These are phyloP conservation scores for Cornus controversa DNA, from an alignment of 148 eudicot species.

Conservation along the genomic window DNA sequence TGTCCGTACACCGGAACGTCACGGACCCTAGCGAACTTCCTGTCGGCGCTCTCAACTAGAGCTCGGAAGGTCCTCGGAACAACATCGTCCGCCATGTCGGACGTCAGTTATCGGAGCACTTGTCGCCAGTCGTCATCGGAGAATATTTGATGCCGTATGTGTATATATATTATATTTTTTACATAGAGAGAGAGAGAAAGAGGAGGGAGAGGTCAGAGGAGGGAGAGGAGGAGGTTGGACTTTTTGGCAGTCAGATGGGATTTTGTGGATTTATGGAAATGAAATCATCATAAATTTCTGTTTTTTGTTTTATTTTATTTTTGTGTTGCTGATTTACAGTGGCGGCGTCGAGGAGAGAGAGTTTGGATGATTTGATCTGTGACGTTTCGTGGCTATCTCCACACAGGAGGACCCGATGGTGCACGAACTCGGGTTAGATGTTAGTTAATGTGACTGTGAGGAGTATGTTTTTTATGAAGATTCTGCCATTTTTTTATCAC, in stretches of 20 bases:
- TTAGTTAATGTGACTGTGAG: not conserved
- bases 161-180: not conserved
- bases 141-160: not conserved
- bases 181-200: not conserved
- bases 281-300: not conserved
- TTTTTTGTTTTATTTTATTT: not conserved
- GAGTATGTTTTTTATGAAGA: too few species aligned
- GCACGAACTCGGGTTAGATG: not conserved
- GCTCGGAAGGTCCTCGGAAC: conserved; percentile 47
- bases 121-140: conserved; percentile 13
- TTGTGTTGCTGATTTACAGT: not conserved
- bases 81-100: conserved; percentile 30
- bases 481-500: not conserved
- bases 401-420: not conserved
- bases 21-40: conserved; percentile 74
- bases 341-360: conserved; percentile 1
- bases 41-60: conserved; percentile 64
- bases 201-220: not conserved
- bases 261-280: not conserved
- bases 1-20: conserved; percentile 63
- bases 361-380: conserved; percentile 1
- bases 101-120: not conserved
- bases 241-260: not conserved
- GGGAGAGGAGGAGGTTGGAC: not conserved
- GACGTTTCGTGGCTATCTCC: not conserved